phyloP scores from a whole-genome alignment of 2,329 filamentous ascomycete genomes.

The Dothideomycetes sp. region DNA sequence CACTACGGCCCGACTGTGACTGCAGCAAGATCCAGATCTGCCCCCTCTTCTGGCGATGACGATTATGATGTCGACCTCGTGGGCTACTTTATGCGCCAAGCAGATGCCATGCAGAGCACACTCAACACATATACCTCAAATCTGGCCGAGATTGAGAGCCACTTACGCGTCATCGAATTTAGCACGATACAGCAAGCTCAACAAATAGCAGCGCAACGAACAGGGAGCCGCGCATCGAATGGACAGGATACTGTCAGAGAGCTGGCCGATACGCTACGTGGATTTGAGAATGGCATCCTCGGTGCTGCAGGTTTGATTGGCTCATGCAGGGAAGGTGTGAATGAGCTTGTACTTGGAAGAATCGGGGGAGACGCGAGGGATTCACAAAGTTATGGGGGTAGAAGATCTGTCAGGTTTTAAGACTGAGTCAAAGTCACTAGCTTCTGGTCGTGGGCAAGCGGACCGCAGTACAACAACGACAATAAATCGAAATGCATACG shows the following conservation, averaged over 20 bases:
- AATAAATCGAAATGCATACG: too few species aligned
- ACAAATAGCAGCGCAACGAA: constrained; percentile 23
- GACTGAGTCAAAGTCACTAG: too few species aligned
- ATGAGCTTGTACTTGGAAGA: constrained; percentile 26
- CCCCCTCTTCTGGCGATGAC: constrained; percentile 12
- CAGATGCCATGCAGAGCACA: constrained; percentile 26
- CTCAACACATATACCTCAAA: constrained; percentile 30
- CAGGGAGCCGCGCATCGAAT: constrained; percentile 17
- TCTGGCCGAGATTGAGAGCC: constrained; percentile 36
- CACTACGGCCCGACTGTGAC: constrained; percentile 31
- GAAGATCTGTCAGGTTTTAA: constrained; percentile 6
- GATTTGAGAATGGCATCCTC: constrained; percentile 38
- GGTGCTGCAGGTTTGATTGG: constrained; percentile 37
- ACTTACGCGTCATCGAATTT: constrained; percentile 37
- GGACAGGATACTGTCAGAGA: constrained; percentile 28
- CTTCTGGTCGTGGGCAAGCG: too few species aligned
- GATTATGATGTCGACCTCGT: constrained; percentile 35
- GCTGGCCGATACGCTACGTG: constrained; percentile 34
- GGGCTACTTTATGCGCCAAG: constrained; percentile 32
- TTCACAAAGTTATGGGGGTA: constrained; percentile 1
- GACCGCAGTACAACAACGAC: too few species aligned
- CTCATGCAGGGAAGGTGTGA: constrained; percentile 35
- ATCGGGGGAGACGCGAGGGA: constrained; percentile 1
- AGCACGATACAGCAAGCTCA: constrained; percentile 32
- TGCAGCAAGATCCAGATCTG: constrained; percentile 8